Evolutionary conservation across 2,329 filamentous ascomycete genomes (phyloP).

Genomic region (Epichloe festucae): DNA sequence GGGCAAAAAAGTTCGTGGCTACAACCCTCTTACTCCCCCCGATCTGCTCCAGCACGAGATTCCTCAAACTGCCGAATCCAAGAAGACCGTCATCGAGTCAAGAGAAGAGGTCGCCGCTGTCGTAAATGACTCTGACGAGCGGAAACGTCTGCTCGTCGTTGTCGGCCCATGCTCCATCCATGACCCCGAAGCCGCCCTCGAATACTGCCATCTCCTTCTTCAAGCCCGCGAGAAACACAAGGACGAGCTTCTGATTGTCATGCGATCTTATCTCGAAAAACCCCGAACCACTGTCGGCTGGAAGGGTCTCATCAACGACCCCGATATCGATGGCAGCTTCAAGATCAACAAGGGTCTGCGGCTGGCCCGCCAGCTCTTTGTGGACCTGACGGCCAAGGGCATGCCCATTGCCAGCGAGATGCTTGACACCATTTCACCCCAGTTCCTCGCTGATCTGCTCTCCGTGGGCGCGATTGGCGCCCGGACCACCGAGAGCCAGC

Average conservation of each 20-base stretch:
- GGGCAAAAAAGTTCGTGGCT: constrained; percentile 54
- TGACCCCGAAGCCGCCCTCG: constrained; percentile 75
- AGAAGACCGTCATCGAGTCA: constrained; percentile 57
- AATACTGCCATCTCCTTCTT: constrained; percentile 76
- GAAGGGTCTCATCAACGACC: constrained; percentile 99
- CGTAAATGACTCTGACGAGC: constrained; percentile 67
- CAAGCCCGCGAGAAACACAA: constrained; percentile 61
- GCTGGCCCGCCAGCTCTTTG: constrained; percentile 84
- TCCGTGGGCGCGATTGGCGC: constrained; percentile 92
- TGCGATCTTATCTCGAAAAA: constrained; percentile 99
- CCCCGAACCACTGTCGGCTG: constrained; percentile 95
- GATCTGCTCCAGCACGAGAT: constrained; percentile 95
- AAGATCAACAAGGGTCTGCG: constrained; percentile 97
- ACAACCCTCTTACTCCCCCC: constrained; percentile 86
- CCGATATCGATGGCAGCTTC: constrained; percentile 92
- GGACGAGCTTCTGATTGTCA: constrained; percentile 78
- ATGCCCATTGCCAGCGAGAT: constrained; percentile 97
- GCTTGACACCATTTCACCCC: constrained; percentile 96
- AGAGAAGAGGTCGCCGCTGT: constrained; percentile 58
- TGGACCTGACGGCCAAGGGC: constrained; percentile 71
- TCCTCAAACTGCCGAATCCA: constrained; percentile 41
- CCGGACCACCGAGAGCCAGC: constrained; percentile 88
- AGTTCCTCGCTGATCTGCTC: constrained; percentile 93
- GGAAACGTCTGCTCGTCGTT: constrained; percentile 75
- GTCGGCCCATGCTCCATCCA: constrained; percentile 96